Evolutionary conservation across 2,329 filamentous ascomycete species (phyloP).

Genomic region (Colletotrichum endophyticum): DNA sequence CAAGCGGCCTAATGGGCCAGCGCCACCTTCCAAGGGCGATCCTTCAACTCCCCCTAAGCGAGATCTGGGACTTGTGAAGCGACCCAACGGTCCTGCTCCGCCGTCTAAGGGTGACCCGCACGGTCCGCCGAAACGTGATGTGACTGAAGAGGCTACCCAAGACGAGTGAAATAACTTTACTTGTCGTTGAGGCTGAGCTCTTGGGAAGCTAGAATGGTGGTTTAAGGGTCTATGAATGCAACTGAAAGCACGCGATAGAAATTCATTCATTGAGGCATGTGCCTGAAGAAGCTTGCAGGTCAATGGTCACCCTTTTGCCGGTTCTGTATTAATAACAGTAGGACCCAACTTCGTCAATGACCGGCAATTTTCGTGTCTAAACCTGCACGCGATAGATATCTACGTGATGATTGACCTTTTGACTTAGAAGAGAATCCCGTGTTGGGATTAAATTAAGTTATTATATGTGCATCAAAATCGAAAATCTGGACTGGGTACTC

Average conservation of each 20-base stretch:
- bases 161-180: background rate
- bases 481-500: background rate
- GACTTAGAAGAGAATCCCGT: background rate
- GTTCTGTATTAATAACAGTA: background rate
- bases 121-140: background rate
- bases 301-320: rapidly evolving
- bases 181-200: background rate
- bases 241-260: background rate
- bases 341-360: background rate
- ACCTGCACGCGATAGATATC: background rate
- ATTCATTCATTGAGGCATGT: background rate
- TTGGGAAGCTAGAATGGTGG: rapidly evolving
- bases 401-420: background rate
- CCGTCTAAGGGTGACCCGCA: background rate
- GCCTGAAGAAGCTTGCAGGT: background rate
- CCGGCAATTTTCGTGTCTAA: background rate
- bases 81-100: background rate
- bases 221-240: rapidly evolving
- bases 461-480: background rate
- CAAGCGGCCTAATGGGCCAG: background rate
- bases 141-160: background rate
- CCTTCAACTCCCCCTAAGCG: background rate
- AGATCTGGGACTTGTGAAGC: background rate
- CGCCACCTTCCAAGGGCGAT: background rate
- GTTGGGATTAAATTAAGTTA: background rate